Conservation (phyloP, 164 flowering plant species). For the Annona squamosa region DNA sequence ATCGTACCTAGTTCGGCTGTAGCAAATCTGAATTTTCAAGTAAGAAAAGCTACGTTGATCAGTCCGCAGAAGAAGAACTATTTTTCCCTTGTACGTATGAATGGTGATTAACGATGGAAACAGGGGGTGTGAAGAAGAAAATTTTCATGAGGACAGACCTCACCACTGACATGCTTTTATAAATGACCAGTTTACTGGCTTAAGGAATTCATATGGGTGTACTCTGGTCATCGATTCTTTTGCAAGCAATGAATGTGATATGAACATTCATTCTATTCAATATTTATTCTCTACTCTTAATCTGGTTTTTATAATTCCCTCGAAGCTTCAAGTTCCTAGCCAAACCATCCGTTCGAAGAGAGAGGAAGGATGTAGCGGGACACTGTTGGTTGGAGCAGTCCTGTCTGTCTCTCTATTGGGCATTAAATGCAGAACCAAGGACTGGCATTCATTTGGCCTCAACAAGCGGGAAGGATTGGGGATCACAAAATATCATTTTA, state of each 20-base stretch:
- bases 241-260: conserved; percentile 45
- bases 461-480: no score
- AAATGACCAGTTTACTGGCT: conserved; percentile 31
- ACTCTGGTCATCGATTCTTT: conserved; percentile 33
- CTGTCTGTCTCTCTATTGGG: no score
- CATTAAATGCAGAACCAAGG: no score
- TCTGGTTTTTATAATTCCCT: background rate
- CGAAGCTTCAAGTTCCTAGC: no score
- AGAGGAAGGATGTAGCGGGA: no score
- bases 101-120: conserved; percentile 51
- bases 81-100: conserved; percentile 34
- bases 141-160: conserved; percentile 29
- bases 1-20: conserved; percentile 53
- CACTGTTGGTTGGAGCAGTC: no score
- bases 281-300: background rate
- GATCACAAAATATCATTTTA: no score
- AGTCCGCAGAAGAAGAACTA: conserved; percentile 13
- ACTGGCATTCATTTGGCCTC: no score
- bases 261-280: background rate
- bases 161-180: conserved; percentile 52
- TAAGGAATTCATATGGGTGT: conserved; percentile 40
- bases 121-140: conserved; percentile 41
- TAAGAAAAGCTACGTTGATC: conserved; percentile 1
- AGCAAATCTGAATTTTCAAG: conserved; percentile 32
- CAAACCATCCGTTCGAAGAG: no score